Base-by-base conservation (phyloP, 1,284 basidiomycete species). In the Schizophyllum commune region DNA sequence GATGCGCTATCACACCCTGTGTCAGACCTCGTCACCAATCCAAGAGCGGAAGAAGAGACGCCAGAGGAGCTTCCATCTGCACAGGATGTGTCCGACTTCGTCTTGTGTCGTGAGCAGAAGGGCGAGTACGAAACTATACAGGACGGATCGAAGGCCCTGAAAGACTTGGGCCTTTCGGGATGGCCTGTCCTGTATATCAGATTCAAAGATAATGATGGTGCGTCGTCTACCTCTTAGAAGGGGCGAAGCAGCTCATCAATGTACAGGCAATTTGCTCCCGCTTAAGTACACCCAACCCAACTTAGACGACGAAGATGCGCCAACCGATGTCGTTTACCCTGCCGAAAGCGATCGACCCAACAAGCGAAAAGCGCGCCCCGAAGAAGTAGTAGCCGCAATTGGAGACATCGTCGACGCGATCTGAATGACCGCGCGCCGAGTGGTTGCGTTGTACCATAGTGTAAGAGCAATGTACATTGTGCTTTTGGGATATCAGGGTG, bases 161-260 rank as follows among this genome's bases (percentile, higher is more conserved):
- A 78, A 62, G 81, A 82, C 6, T 71, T 68, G 56, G 72, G 77
- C 6, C 69, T 88, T 53, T 67, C 69, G 1, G 84, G 83, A 55
- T 92, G 88, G 84, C 88, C 90, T 55, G 71, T 71, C 17, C 63
- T 91, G 11, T 89, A 83, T 65, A 67, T 91, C 52, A 84, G 83
- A 66, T 90, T 90, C 65, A 81, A 75, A 66, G 80, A 86, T 67
- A 66, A 68, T 52, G 71, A 74, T 55, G 85, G 88, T 90, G 73
- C 77, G 79, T 72, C 61, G 34, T 56, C 56, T 64, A 56, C 20
- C n/a, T 39, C 56, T 65, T 58, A 54, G 55, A 63, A 60, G 62
- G 56, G 66, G 59, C 63, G 62, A 58, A 54, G 22, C 65, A 56
- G 47, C 62, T 64, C 58, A 20, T 65, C 47, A 54, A 62, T 52